Evolutionary conservation across 2,329 filamentous ascomycete genomes (phyloP).

Genomic region (Bimuria novae-zelandiae): DNA sequence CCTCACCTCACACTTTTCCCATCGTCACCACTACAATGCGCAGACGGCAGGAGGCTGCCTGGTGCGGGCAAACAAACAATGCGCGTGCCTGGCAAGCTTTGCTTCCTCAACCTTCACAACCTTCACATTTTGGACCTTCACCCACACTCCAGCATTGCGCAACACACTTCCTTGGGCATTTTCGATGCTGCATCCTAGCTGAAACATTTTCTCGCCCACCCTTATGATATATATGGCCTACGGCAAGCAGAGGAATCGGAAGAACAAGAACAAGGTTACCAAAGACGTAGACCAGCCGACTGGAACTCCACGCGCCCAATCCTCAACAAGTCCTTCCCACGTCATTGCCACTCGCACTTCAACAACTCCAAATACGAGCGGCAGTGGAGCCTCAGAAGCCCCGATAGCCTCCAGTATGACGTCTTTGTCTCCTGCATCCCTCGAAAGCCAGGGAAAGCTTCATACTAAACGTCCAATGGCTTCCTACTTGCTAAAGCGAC

Average conservation of each 20-base stretch:
- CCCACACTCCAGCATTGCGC: slow-evolving; percentile 20
- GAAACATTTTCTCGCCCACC: slow-evolving; percentile 20
- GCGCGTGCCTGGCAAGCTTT: slow-evolving; percentile 1
- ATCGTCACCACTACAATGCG: background rate
- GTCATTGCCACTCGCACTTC: background rate
- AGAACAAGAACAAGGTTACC: slow-evolving; percentile 2
- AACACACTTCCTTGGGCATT: slow-evolving; percentile 28
- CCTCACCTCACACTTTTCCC: background rate
- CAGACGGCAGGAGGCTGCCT: slow-evolving; percentile 11
- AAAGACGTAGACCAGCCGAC: background rate
- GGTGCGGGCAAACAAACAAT: slow-evolving; percentile 14
- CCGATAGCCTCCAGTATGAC: slow-evolving; percentile 9
- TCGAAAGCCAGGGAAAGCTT: background rate
- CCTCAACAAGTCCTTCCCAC: slow-evolving; percentile 2
- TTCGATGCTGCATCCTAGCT: slow-evolving; percentile 30
- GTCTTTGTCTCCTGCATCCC: background rate
- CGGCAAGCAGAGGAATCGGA: slow-evolving; percentile 1
- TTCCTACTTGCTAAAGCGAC: background rate
- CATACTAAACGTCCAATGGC: background rate
- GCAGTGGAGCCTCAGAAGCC: background rate
- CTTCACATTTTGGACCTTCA: slow-evolving; percentile 17
- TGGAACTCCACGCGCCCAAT: background rate
- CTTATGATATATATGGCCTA: slow-evolving; percentile 19
- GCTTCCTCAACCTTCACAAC: slow-evolving; percentile 9
- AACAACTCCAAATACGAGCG: background rate